Evolutionary conservation across 805 yeast species (phyloP).

Genomic region (Kurtzmaniella fragi): DNA sequence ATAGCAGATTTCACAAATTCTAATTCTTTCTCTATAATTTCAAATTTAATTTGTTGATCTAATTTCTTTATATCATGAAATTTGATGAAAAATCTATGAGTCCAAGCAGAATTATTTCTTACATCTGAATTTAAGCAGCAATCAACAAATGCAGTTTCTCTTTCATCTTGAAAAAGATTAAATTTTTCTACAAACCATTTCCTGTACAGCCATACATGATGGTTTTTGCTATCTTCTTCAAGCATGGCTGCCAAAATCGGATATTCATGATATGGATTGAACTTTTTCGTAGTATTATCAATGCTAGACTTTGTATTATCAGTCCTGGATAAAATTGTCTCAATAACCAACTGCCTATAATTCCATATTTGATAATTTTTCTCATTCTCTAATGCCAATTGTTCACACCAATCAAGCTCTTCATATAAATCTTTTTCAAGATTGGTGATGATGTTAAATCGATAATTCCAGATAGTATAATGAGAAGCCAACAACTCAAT

Average conservation of each 20-base stretch:
- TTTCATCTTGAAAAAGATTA: conserved; percentile 34
- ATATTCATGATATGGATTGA: conserved; percentile 50
- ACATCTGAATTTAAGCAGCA: conserved; percentile 55
- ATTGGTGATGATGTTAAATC: conserved; percentile 46
- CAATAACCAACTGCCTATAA: conserved; percentile 67
- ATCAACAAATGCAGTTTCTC: conserved; percentile 51
- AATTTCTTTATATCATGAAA: conserved; percentile 16
- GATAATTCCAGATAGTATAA: conserved; percentile 82
- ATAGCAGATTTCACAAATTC: conserved; percentile 48
- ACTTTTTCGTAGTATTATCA: conserved; percentile 12
- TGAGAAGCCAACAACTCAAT: conserved; percentile 79
- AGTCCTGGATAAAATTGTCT: conserved; percentile 18
- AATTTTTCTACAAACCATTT: conserved; percentile 73
- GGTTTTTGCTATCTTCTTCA: conserved; percentile 79
- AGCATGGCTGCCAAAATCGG: conserved; percentile 66
- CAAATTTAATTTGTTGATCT: conserved; percentile 5
- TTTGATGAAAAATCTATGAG: conserved; percentile 65
- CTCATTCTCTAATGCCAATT: conserved; percentile 66
- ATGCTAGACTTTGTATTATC: conserved; percentile 3
- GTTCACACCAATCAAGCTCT: conserved; percentile 79
- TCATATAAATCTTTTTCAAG: conserved; percentile 34
- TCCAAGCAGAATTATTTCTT: conserved; percentile 92
- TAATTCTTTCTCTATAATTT: conserved; percentile 42
- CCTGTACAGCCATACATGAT: conserved; percentile 93
- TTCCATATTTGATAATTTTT: conserved; percentile 98